Evolutionary conservation across 2,329 filamentous ascomycete genomes (phyloP).

Genomic region (Epichloe sp.): DNA sequence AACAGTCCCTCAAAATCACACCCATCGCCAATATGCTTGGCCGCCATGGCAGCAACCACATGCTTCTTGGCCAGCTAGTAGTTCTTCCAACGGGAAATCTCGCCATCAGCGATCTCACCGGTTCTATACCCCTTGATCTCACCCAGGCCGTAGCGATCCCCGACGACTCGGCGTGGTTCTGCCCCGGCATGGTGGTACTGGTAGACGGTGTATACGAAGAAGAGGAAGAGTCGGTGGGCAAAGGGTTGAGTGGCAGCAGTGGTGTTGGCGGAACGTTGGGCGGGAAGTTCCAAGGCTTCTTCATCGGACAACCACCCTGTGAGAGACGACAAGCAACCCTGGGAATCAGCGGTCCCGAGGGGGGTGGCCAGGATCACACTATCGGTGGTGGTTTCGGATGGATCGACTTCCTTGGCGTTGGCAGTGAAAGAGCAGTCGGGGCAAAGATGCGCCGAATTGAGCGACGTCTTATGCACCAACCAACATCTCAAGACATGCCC

Average conservation of each 20-base stretch:
- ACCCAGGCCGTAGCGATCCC: slow-evolving; percentile 71
- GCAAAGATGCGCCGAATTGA: slow-evolving; percentile 73
- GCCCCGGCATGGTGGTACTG: slow-evolving; percentile 89
- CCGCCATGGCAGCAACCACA: slow-evolving; percentile 69
- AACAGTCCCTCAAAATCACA: slow-evolving; percentile 74
- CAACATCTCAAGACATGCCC: slow-evolving; percentile 20
- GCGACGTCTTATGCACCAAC: slow-evolving; percentile 44
- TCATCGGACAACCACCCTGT: slow-evolving; percentile 81
- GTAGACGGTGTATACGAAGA: slow-evolving; percentile 96
- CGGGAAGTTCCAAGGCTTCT: slow-evolving; percentile 83
- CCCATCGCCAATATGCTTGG: slow-evolving; percentile 66
- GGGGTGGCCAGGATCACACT: slow-evolving; percentile 40
- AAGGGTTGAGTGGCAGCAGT: slow-evolving; percentile 59
- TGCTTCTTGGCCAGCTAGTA: slow-evolving; percentile 73
- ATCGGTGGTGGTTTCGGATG: slow-evolving; percentile 82
- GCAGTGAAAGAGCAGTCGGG: slow-evolving; percentile 76
- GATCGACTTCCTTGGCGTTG: slow-evolving; percentile 90
- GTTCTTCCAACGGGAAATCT: slow-evolving; percentile 71
- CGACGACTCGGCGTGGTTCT: slow-evolving; percentile 80
- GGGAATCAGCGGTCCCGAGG: slow-evolving; percentile 50
- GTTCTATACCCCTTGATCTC: slow-evolving; percentile 75
- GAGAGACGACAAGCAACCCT: slow-evolving; percentile 72
- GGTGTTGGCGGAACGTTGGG: slow-evolving; percentile 84
- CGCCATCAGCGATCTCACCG: slow-evolving; percentile 74
- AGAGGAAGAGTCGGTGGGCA: slow-evolving; percentile 59